These are phyloP conservation scores for Triticum dicoccoides DNA, from an alignment of 176 grass and related monocot genomes.

Conservation along the genomic window DNA sequence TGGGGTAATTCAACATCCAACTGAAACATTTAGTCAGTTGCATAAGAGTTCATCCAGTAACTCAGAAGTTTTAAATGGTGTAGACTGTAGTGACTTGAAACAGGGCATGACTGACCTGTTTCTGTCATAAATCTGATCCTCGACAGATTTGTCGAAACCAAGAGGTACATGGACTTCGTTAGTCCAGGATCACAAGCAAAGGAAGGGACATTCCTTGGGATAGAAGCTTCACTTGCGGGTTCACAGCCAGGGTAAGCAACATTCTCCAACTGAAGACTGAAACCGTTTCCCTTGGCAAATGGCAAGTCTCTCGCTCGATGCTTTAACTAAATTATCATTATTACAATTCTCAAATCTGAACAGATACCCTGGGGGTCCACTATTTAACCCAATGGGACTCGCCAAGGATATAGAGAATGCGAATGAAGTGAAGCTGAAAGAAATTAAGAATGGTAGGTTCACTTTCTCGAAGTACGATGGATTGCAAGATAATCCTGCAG, in stretches of 20 bases:
- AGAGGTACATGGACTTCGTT: slow-evolving; percentile 84
- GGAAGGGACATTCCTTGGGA: slow-evolving; percentile 80
- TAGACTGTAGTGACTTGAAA: slow-evolving; percentile 7
- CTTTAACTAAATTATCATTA: background rate
- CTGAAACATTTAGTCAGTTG: background rate
- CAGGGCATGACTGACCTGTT: slow-evolving; percentile 4
- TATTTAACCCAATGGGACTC: slow-evolving; percentile 82
- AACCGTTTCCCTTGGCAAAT: background rate
- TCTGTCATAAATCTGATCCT: slow-evolving; percentile 7
- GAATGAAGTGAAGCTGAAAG: slow-evolving; percentile 77
- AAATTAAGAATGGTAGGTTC: slow-evolving; percentile 90
- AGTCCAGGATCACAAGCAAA: slow-evolving; percentile 73
- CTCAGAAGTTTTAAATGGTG: background rate
- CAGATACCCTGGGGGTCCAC: slow-evolving; percentile 82
- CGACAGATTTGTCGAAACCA: slow-evolving; percentile 77
- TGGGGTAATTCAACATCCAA: slow-evolving; percentile 68
- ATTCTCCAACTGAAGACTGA: background rate
- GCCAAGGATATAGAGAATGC: slow-evolving; percentile 76
- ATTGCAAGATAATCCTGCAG: background rate
- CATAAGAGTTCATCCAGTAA: background rate
- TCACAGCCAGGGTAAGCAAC: slow-evolving; percentile 60
- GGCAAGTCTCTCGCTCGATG: background rate
- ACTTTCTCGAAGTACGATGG: background rate
- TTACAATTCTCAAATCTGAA: background rate
- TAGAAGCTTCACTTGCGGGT: slow-evolving; percentile 77